Percentiles rank a stretch among this genome's conserved stretches.
Evolutionary conservation across 148 eudicot species (phyloP).

Genomic region (Diospyros kaki): DNA sequence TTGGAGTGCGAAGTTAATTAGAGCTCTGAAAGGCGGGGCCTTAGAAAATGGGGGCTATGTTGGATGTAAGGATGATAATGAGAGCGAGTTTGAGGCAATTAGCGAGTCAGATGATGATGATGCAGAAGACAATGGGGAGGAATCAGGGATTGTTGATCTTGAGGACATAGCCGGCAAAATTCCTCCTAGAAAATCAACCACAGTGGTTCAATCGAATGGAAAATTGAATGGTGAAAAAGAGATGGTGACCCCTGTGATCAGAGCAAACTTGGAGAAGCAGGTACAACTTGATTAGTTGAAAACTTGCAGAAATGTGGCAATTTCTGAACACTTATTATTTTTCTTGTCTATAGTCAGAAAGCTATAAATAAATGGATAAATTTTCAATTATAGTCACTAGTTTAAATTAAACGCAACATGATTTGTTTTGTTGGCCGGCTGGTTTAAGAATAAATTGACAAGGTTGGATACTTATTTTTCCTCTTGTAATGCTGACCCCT

Average conservation of each 20-base stretch:
- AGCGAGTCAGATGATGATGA: constrained; percentile 47
- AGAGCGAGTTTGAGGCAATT: constrained; percentile 31
- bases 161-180: constrained; percentile 94
- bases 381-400: neutral
- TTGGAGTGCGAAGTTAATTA: constrained; percentile 61
- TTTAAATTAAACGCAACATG: neutral
- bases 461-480: neutral
- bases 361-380: too few relatives aligned
- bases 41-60: constrained; percentile 31
- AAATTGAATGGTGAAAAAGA: constrained; percentile 57
- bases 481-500: neutral
- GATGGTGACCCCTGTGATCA: constrained; percentile 90
- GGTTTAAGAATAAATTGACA: neutral
- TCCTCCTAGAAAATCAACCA: constrained; percentile 52
- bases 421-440: neutral
- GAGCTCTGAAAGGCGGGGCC: constrained; percentile 42
- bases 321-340: too few relatives aligned
- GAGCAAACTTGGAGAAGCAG: constrained; percentile 88
- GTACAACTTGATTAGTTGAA: constrained; percentile 23
- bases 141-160: constrained; percentile 62
- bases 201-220: constrained; percentile 37
- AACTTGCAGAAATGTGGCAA: too few relatives aligned
- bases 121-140: constrained; percentile 35
- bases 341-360: too few relatives aligned
- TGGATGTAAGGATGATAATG: constrained; percentile 22